phyloP scores from a whole-genome alignment of 2,329 filamentous ascomycete species.

The Aspergillus versicolor region DNA sequence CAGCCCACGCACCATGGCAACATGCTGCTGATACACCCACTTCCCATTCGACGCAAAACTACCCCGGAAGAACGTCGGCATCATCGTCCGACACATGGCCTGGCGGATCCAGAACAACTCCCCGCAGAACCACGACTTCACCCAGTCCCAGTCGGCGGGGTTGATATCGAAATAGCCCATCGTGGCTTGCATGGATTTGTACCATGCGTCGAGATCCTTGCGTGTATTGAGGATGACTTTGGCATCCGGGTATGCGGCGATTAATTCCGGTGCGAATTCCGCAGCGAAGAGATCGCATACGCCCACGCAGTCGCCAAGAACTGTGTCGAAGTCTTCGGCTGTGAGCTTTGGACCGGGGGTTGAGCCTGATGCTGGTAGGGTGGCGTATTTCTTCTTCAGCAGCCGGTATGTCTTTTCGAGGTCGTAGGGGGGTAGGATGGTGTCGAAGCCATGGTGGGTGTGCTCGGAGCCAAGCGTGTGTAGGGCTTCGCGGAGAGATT shows the following conservation, averaged over 20 bases:
- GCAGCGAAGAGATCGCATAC: constrained; percentile 33
- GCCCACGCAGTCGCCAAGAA: constrained; percentile 30
- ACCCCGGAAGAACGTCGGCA: constrained; percentile 18
- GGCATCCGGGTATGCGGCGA: constrained; percentile 34
- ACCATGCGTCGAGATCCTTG: constrained; percentile 16
- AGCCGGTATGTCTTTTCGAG: constrained; percentile 9
- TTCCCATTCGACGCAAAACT: constrained; percentile 9
- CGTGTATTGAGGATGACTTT: constrained; percentile 21
- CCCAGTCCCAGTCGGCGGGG: constrained; percentile 17
- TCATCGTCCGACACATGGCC: constrained; percentile 16
- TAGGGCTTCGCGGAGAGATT: constrained; percentile 25
- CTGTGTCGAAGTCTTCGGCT: constrained; percentile 27
- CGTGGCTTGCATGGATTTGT: constrained; percentile 18
- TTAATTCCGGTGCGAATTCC: constrained; percentile 36
- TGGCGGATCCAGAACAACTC: constrained; percentile 22
- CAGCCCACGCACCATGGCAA: constrained; percentile 16
- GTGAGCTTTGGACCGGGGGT: constrained; percentile 3
- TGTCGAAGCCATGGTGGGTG: constrained; percentile 21
- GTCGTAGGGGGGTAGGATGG: neutral
- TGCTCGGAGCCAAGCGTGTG: constrained; percentile 20
- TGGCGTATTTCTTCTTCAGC: constrained; percentile 17
- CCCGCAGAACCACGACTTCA: constrained; percentile 16
- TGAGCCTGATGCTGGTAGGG: neutral
- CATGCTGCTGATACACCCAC: constrained; percentile 14
- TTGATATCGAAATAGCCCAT: constrained; percentile 18